A percentile compares a stretch with the other conserved stretches of the same genome.
These are phyloP conservation scores for Spergularia bocconei DNA, from an alignment of 148 eudicot genomes.

Conservation along the genomic window DNA sequence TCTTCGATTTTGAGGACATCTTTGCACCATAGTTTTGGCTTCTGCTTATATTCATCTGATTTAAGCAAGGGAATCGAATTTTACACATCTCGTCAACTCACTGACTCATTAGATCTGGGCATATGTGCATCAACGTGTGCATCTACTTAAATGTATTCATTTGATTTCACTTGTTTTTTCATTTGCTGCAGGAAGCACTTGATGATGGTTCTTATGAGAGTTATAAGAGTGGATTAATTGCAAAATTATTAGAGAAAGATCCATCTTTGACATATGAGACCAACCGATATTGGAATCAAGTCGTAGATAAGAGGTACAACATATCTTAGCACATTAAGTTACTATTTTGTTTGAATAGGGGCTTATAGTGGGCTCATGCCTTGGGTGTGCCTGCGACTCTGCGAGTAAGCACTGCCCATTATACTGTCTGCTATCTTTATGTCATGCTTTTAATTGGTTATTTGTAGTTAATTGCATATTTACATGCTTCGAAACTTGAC, in stretches of 20 bases:
- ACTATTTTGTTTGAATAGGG: neutral
- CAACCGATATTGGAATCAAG: constrained; percentile 79
- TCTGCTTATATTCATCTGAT: too few relatives aligned
- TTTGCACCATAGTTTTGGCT: too few relatives aligned
- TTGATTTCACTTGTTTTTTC: neutral
- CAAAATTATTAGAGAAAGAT: constrained; percentile 81
- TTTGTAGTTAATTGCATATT: neutral
- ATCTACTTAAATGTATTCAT: neutral
- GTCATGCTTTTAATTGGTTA: neutral
- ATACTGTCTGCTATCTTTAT: too few relatives aligned
- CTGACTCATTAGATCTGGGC: neutral
- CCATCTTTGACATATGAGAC: constrained; percentile 84
- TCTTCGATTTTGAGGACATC: too few relatives aligned
- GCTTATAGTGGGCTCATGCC: neutral
- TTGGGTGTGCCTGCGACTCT: neutral
- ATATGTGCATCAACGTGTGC: neutral
- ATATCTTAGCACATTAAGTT: neutral
- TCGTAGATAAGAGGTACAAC: constrained; percentile 69
- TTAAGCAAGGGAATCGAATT: too few relatives aligned
- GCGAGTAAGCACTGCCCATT: too few relatives aligned
- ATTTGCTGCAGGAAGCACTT: constrained; percentile 57
- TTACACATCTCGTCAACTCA: neutral
- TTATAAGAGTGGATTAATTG: constrained; percentile 67
- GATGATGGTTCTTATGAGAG: constrained; percentile 73
- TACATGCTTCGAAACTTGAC: neutral